A percentile compares a stretch with the other conserved stretches of the same genome.
Evolutionary conservation across 805 yeast genomes (phyloP).

Genomic region (Ogataea saltuana): DNA sequence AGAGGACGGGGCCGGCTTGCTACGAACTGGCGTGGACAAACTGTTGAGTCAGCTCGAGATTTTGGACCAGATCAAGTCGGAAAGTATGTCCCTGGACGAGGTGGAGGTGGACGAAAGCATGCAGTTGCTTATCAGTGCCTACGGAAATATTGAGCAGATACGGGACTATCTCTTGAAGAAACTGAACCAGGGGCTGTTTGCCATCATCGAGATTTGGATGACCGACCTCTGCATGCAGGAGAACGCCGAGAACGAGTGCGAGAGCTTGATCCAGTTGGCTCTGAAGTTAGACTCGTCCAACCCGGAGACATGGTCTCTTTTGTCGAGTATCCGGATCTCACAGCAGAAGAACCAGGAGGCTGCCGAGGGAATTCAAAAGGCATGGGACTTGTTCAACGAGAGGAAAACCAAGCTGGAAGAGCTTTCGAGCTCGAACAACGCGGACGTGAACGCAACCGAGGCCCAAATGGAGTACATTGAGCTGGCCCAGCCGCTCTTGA

Average conservation of each 20-base stretch:
- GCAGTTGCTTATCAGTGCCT: slow-evolving; percentile 30
- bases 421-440: slow-evolving; percentile 23
- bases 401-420: slow-evolving; percentile 53
- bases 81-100: slow-evolving; percentile 7
- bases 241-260: slow-evolving; percentile 81
- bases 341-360: slow-evolving; percentile 82
- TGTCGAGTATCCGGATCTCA: slow-evolving; percentile 86
- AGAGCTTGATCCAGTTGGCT: slow-evolving; percentile 64
- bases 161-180: slow-evolving; percentile 50
- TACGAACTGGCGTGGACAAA: slow-evolving; percentile 62
- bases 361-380: slow-evolving; percentile 55
- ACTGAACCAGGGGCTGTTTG: slow-evolving; percentile 73
- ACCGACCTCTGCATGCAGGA: slow-evolving; percentile 95
- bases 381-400: slow-evolving; percentile 69
- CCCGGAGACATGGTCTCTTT: slow-evolving; percentile 79
- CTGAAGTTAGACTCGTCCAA: slow-evolving; percentile 57
- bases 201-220: slow-evolving; percentile 95
- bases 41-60: slow-evolving; percentile 27
- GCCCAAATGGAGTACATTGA: slow-evolving; percentile 58
- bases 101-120: slow-evolving; percentile 23
- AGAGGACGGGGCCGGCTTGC: slow-evolving; percentile 60
- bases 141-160: slow-evolving; percentile 29
- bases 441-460: slow-evolving; percentile 42
- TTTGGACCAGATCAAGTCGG: not conserved
- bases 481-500: slow-evolving; percentile 68